phyloP scores from a whole-genome alignment of 2,329 filamentous ascomycete species.

The Epichloe hybrida region DNA sequence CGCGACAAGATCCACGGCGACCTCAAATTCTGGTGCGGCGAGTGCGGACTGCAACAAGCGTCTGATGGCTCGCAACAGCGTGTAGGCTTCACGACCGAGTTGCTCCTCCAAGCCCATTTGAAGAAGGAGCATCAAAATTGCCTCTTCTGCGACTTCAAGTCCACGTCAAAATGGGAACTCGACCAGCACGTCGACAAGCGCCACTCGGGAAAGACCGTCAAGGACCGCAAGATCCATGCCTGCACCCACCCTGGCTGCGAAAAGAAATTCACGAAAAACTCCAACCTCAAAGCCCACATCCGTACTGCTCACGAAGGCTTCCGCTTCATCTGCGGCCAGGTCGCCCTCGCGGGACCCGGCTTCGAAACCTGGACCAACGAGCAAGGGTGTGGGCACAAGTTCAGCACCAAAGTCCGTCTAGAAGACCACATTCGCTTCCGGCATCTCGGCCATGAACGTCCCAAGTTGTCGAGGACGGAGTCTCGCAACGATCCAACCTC shows the following conservation, averaged over 20 bases:
- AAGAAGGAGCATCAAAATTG: slow-evolving; percentile 63
- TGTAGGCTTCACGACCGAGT: slow-evolving; percentile 57
- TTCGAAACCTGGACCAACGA: slow-evolving; percentile 50
- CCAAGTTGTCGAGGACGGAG: slow-evolving; percentile 16
- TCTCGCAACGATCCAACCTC: slow-evolving; percentile 10
- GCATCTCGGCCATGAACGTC: slow-evolving; percentile 49
- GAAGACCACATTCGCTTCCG: slow-evolving; percentile 76
- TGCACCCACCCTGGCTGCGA: slow-evolving; percentile 58
- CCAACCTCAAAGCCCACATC: slow-evolving; percentile 73
- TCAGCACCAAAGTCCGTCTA: slow-evolving; percentile 63
- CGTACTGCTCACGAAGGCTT: slow-evolving; percentile 63
- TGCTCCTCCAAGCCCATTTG: slow-evolving; percentile 60
- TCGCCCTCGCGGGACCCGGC: slow-evolving; percentile 43
- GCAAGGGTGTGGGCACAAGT: slow-evolving; percentile 60
- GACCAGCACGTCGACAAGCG: slow-evolving; percentile 66
- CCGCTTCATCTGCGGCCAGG: slow-evolving; percentile 65
- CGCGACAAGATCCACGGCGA: slow-evolving; percentile 55
- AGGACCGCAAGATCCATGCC: slow-evolving; percentile 49
- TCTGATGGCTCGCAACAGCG: slow-evolving; percentile 26
- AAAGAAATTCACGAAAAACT: slow-evolving; percentile 66
- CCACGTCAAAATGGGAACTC: slow-evolving; percentile 51
- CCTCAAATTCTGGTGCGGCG: slow-evolving; percentile 60
- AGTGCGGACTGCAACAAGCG: slow-evolving; percentile 41
- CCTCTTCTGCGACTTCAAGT: slow-evolving; percentile 57
- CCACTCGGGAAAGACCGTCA: slow-evolving; percentile 50